Conservation (phyloP, 2,329 filamentous ascomycete species). For the Ophiostoma tasmaniense region DNA sequence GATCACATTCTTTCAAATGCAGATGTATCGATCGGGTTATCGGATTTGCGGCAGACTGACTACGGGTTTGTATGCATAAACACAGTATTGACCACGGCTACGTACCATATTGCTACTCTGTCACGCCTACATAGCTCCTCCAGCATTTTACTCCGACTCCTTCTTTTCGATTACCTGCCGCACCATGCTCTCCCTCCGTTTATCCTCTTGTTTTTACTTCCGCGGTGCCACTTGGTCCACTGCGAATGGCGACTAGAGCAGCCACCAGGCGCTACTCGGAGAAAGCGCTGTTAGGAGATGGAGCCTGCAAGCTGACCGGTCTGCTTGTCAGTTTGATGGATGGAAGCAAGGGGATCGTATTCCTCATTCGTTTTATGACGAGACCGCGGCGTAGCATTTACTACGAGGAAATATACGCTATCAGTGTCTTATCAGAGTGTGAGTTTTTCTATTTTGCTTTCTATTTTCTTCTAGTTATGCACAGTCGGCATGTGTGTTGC, state of each 20-base stretch:
- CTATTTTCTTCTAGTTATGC: background rate
- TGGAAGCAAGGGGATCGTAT: background rate
- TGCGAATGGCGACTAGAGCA: background rate
- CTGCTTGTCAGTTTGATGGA: background rate
- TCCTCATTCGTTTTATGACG: background rate
- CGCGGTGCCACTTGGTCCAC: background rate
- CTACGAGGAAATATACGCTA: too few relatives aligned
- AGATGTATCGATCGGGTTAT: background rate
- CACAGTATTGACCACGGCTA: background rate
- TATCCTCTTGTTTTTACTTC: background rate
- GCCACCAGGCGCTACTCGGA: background rate
- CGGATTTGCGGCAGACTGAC: background rate
- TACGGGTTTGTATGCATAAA: background rate
- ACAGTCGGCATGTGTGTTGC: slow-evolving; percentile 4
- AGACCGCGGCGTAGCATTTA: too few relatives aligned
- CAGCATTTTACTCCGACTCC: background rate
- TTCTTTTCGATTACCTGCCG: background rate
- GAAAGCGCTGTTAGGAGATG: too few relatives aligned
- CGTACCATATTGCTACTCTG: background rate
- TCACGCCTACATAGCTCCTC: background rate
- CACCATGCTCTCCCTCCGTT: background rate
- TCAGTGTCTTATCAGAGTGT: too few relatives aligned
- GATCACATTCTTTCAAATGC: background rate
- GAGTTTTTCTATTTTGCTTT: background rate
- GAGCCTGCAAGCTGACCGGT: background rate